These are phyloP conservation scores for Arbutus unedo DNA, from an alignment of 148 eudicot genomes.

Conservation along the genomic window DNA sequence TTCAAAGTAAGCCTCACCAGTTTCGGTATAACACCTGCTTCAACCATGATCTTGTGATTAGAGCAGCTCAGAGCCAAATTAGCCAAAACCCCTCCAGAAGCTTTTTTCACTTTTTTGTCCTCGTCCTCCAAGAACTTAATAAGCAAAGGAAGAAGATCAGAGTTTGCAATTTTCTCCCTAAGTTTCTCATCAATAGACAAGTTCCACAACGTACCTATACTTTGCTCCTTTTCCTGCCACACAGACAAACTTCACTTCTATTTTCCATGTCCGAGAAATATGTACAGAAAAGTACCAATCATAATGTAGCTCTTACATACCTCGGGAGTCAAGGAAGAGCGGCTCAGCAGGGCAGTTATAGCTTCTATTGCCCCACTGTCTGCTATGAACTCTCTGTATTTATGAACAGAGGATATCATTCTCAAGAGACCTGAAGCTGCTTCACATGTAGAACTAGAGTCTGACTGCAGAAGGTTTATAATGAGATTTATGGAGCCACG, in stretches of 20 bases:
- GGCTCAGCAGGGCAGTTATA: conserved; percentile 55
- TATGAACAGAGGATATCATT: conserved; percentile 57
- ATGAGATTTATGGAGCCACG: conserved; percentile 62
- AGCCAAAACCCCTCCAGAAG: conserved; percentile 79
- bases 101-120: conserved; percentile 57
- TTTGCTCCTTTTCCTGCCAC: conserved; percentile 87
- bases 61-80: conserved; percentile 53
- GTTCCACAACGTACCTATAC: conserved; percentile 68
- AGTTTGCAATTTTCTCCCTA: conserved; percentile 48
- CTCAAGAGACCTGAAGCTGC: conserved; percentile 83
- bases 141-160: conserved; percentile 63
- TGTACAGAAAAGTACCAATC: not conserved
- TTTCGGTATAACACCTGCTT: conserved; percentile 75
- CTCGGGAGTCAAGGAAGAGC: conserved; percentile 61
- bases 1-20: conserved; percentile 47
- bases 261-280: not conserved
- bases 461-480: conserved; percentile 63
- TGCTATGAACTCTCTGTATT: conserved; percentile 69
- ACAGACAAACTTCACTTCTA: conserved; percentile 19
- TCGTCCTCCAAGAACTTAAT: conserved; percentile 71
- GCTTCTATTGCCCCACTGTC: conserved; percentile 84
- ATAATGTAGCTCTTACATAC: conserved; percentile 32
- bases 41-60: conserved; percentile 66
- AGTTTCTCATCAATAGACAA: conserved; percentile 74
- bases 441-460: conserved; percentile 69